These are phyloP conservation scores for Maudiozyma turicensis DNA, from an alignment of 805 yeast genomes.

Conservation along the genomic window DNA sequence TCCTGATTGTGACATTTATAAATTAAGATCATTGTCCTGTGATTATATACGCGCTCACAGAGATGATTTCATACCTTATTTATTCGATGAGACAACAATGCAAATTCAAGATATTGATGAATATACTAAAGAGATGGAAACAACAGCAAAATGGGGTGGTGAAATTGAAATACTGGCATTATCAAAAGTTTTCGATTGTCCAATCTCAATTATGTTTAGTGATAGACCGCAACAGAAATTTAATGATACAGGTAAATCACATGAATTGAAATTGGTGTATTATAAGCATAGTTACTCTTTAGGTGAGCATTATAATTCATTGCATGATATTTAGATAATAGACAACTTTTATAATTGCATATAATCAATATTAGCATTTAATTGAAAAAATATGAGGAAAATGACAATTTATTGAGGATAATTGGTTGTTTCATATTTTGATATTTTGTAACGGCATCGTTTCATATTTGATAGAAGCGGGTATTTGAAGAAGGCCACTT, in stretches of 20 bases:
- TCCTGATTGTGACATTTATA: constrained; percentile 19
- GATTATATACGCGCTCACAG: constrained; percentile 52
- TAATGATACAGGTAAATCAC: constrained; percentile 47
- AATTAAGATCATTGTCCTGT: constrained; percentile 58
- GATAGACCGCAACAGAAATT: constrained; percentile 60
- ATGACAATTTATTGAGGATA: too few relatives aligned
- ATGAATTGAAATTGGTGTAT: constrained; percentile 61
- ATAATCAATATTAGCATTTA: constrained; percentile 1
- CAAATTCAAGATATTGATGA: constrained; percentile 52
- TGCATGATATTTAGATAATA: constrained; percentile 36
- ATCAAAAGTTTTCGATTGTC: constrained; percentile 58
- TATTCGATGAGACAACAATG: constrained; percentile 71
- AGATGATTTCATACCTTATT: constrained; percentile 68
- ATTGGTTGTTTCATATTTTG: too few relatives aligned
- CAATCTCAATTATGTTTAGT: constrained; percentile 68
- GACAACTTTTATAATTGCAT: background rate
- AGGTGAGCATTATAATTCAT: constrained; percentile 92
- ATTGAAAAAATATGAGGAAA: too few relatives aligned
- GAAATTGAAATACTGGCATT: constrained; percentile 85
- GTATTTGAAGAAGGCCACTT: too few relatives aligned
- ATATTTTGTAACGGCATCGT: too few relatives aligned
- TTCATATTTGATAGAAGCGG: too few relatives aligned
- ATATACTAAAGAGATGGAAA: constrained; percentile 58
- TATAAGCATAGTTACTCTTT: constrained; percentile 79
- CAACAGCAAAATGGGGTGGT: constrained; percentile 94